Base-by-base conservation (phyloP, 768 basidiomycete genomes). In the Lactarius sp. region DNA sequence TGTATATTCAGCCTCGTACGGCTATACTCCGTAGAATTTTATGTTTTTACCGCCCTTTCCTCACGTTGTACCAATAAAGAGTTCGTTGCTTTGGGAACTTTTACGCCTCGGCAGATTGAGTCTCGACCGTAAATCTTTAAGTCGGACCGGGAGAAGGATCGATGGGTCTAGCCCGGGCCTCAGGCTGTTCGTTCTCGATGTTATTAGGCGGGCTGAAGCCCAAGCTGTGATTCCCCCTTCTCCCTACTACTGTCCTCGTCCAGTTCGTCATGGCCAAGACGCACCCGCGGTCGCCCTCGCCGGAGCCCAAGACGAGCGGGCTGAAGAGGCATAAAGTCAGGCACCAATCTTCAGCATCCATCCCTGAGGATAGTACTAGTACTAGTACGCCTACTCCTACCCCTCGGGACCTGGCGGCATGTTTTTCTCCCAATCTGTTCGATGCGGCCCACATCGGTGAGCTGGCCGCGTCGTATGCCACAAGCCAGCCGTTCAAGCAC, bases 401-500 rank as follows among this genome's bases (percentile, higher is more conserved):
- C 41, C 49, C 59, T 33, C 59, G 63, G n/a, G 72, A 75, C 70
- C 37, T 71, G 7, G 42, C 75, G 66, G 65, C 70, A 62, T 66
- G 63, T 52, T 89, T 89, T 69, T 75, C 82, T 4, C 66, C 81
- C 20, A 78, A 76, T 50, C 74, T 93, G 52, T 82, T 93, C 64
- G 79, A 84, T 61, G 78, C 80, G 58, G 72, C 78, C 56, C 84
- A 79, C 66, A 79, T 88, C 65, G 77, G 84, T 37, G 72, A 76
- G 20, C 77, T 93, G 42, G 77, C 83, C 68, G 68, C 76, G 13
- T 73, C 76, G 47, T 96, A 97, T 74, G 67, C 73, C 13, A 67
- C 75, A 6, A 86, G 78, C 68, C 71, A 79, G 59, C 94, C 94
- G 0, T 98, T 87, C 82, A 90, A 88, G 74, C 86, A 95, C 75